These are phyloP conservation scores for Scutellaria galericulata DNA, from an alignment of 257 asterid species.

Conservation along the genomic window DNA sequence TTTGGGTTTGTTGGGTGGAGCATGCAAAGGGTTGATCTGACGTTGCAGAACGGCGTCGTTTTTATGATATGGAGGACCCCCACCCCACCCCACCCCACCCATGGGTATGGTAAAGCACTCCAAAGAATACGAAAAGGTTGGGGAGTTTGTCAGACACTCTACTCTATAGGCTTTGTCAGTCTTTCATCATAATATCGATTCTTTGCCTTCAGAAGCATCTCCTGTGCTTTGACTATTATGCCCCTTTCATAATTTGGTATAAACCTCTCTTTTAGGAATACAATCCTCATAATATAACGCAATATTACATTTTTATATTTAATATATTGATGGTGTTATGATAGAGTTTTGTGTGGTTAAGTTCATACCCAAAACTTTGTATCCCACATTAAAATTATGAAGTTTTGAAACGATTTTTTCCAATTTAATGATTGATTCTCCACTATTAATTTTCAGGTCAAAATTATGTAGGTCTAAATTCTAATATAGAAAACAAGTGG, in stretches of 20 bases:
- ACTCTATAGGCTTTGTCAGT: neutral
- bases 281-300: neutral
- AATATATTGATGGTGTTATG: neutral
- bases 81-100: neutral
- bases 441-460: too few relatives aligned
- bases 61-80: neutral
- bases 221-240: constrained; percentile 26
- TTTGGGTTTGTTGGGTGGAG: neutral
- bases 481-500: too few relatives aligned
- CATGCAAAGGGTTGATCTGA: constrained; percentile 26
- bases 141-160: constrained; percentile 34
- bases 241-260: constrained; percentile 27
- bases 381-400: too few relatives aligned
- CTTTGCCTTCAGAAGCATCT: constrained; percentile 33
- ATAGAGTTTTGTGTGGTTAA: neutral
- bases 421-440: too few relatives aligned
- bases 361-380: too few relatives aligned
- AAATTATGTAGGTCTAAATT: too few relatives aligned
- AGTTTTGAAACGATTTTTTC: too few relatives aligned
- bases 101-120: neutral
- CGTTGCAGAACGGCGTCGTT: constrained; percentile 45
- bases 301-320: neutral
- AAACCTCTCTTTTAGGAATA: neutral
- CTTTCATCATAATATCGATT: constrained; percentile 37
- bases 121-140: constrained; percentile 30